Percentiles rank a stretch among this genome's conserved stretches.
Evolutionary conservation across 2,329 filamentous ascomycete species (phyloP).

Genomic region (Aspergillus sp.): DNA sequence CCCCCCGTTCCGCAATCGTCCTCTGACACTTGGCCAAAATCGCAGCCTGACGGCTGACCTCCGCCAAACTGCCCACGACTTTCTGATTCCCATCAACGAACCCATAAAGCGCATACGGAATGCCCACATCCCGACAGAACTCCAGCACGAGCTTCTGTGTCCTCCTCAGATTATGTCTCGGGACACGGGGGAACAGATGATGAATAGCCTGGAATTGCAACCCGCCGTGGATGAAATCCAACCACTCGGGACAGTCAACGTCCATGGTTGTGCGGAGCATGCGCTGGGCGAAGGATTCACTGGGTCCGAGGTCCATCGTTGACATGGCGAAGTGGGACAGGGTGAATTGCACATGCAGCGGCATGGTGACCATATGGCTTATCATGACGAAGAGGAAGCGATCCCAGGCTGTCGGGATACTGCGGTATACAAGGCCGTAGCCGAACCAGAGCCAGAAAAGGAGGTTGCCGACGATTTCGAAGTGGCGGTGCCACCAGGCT

Average conservation of each 20-base stretch:
- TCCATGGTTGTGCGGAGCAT: conserved; percentile 94
- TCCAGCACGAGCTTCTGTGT: conserved; percentile 73
- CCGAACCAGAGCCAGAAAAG: conserved; percentile 87
- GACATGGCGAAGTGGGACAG: conserved; percentile 94
- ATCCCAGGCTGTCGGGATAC: conserved; percentile 66
- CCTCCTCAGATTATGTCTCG: conserved; percentile 75
- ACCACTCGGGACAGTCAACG: conserved; percentile 79
- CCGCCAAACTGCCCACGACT: conserved; percentile 71
- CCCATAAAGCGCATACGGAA: conserved; percentile 81
- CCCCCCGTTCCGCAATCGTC: conserved; percentile 21
- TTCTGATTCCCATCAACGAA: conserved; percentile 77
- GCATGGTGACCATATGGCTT: conserved; percentile 76
- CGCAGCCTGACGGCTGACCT: conserved; percentile 73
- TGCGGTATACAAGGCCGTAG: conserved; percentile 71
- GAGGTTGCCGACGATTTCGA: conserved; percentile 71
- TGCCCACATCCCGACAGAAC: conserved; percentile 76
- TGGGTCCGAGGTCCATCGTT: conserved; percentile 75
- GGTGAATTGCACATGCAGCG: conserved; percentile 84
- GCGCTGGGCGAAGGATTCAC: conserved; percentile 82
- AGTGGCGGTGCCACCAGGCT: conserved; percentile 77
- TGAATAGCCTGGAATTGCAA: conserved; percentile 87
- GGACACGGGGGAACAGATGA: conserved; percentile 78
- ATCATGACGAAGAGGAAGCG: conserved; percentile 74
- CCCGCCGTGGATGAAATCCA: conserved; percentile 84
- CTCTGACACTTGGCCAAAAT: conserved; percentile 72